Percentiles rank a stretch among this genome's conserved stretches.
These are phyloP conservation scores for Peronospora belbahrii DNA, from an alignment of 352 stramenopile genomes.

Conservation along the genomic window DNA sequence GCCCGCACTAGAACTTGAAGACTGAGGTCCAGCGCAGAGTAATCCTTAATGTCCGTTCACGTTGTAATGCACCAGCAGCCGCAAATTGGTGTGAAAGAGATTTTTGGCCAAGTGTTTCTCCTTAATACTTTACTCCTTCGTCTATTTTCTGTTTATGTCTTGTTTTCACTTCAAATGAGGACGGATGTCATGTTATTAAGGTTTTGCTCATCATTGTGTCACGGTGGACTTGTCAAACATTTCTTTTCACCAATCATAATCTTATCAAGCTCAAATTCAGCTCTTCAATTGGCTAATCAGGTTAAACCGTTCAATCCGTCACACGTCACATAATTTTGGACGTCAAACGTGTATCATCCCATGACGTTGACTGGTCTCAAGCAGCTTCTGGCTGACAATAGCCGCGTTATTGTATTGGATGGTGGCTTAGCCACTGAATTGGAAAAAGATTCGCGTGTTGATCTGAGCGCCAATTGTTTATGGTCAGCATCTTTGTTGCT, in stretches of 20 bases:
- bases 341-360: background rate
- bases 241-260: constrained; percentile 1
- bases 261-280: background rate
- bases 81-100: no score
- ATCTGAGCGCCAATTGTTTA: constrained; percentile 43
- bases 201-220: constrained; percentile 10
- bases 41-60: constrained; percentile 1
- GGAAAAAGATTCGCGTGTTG: constrained; percentile 59
- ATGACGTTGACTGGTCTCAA: constrained; percentile 33
- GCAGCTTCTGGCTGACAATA: constrained; percentile 21
- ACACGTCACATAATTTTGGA: constrained; percentile 18
- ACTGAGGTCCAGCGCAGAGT: constrained; percentile 9
- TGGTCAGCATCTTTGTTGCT: constrained; percentile 71
- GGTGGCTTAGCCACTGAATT: constrained; percentile 72
- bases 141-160: background rate
- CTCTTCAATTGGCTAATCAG: background rate
- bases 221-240: constrained; percentile 3
- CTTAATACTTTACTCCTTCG: constrained; percentile 24
- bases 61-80: background rate
- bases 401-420: constrained; percentile 54
- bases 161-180: background rate
- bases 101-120: no score
- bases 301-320: constrained; percentile 10
- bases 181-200: constrained; percentile 11
- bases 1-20: constrained; percentile 8